A percentile compares a stretch with the other conserved stretches of the same genome.
These are phyloP conservation scores for Wickerhamiella spandovensis DNA, from an alignment of 805 yeast genomes.

Conservation along the genomic window DNA sequence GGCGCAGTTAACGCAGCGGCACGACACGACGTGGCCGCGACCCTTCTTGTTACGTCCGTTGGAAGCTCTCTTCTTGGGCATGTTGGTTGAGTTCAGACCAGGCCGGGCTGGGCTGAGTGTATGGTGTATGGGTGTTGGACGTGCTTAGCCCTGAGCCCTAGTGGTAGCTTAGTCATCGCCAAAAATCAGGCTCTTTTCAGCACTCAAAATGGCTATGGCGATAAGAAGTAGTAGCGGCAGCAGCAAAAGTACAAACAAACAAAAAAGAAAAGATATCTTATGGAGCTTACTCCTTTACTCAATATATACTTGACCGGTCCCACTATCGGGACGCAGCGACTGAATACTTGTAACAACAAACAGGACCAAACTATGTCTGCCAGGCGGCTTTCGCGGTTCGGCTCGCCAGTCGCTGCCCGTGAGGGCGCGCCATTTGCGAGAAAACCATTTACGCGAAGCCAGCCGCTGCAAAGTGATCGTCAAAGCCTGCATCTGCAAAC, in stretches of 20 bases:
- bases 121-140: background rate
- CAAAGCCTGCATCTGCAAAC: conserved; percentile 17
- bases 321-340: background rate
- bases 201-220: background rate
- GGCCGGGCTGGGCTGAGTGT: background rate
- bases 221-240: no score
- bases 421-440: conserved; percentile 18
- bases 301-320: background rate
- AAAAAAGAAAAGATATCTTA: background rate
- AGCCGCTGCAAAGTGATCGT: background rate
- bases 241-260: no score
- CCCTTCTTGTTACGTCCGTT: conserved; percentile 99
- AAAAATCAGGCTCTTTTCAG: no score
- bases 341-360: background rate
- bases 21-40: conserved; percentile 99
- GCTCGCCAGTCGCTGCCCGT: background rate
- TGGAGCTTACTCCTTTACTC: background rate
- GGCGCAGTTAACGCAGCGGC: conserved; percentile 99
- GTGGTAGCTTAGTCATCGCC: background rate
- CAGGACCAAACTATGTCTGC: background rate
- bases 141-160: conserved; percentile 2
- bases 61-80: conserved; percentile 99
- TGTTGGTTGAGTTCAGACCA: conserved; percentile 28
- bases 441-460: conserved; percentile 1
- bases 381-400: background rate